Conservation (phyloP, 2,329 filamentous ascomycete genomes). For the Sporothrix curviconia region DNA sequence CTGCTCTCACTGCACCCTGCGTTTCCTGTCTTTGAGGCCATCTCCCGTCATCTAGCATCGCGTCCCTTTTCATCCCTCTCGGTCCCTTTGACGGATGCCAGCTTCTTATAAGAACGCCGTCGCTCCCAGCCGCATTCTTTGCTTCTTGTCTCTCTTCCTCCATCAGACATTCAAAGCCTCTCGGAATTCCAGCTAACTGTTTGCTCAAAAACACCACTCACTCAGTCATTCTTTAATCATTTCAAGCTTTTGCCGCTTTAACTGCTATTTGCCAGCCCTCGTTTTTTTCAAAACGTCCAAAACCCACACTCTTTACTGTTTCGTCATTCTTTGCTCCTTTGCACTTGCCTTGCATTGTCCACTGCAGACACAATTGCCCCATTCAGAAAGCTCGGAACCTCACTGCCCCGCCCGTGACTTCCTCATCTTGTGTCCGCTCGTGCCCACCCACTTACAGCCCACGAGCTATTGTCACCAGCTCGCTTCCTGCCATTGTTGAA, state of each 20-base stretch:
- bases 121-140: slow-evolving; percentile 7
- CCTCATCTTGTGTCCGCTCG: neutral
- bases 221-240: slow-evolving; percentile 12
- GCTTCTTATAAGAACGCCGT: slow-evolving; percentile 11
- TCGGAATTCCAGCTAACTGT: slow-evolving; percentile 6
- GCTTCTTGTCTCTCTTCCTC: neutral
- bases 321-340: neutral
- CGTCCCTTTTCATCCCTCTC: neutral
- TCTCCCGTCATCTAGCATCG: neutral
- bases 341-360: neutral
- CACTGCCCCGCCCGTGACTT: slow-evolving; percentile 5
- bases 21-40: neutral
- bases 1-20: neutral
- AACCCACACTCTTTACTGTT: neutral
- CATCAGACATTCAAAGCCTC: neutral
- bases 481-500: neutral
- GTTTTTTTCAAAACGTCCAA: too few species aligned
- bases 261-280: neutral
- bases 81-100: neutral
- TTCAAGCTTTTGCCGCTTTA: neutral
- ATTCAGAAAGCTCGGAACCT: neutral
- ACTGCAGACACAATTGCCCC: too few species aligned
- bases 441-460: neutral
- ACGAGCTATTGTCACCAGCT: slow-evolving; percentile 13
- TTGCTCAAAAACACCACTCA: slow-evolving; percentile 5